A percentile compares a stretch with the other conserved stretches of the same genome.
These are phyloP conservation scores for Polygonum maritimum DNA, from an alignment of 148 eudicot genomes.

Conservation along the genomic window DNA sequence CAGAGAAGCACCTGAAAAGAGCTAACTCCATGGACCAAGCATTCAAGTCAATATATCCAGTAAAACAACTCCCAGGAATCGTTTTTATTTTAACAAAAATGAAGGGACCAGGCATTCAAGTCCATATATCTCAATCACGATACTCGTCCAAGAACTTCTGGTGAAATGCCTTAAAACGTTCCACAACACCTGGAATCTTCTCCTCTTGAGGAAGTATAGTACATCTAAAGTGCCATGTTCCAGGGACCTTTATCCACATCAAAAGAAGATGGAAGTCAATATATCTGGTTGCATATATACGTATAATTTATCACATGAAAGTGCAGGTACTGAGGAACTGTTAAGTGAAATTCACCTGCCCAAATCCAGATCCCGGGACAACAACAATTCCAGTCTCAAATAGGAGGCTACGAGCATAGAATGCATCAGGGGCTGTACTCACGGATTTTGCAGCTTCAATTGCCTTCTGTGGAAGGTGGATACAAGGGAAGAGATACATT, in stretches of 20 bases:
- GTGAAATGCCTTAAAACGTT: constrained; percentile 71
- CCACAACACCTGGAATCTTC: constrained; percentile 72
- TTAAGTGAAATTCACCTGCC: constrained; percentile 47
- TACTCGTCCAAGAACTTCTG: constrained; percentile 69
- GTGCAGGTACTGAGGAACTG: neutral
- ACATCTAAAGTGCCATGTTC: constrained; percentile 94
- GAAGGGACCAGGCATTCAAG: neutral
- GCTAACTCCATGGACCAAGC: too few species aligned
- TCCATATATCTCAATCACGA: constrained; percentile 29
- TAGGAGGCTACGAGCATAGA: constrained; percentile 62
- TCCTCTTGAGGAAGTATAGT: constrained; percentile 95
- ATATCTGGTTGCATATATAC: neutral
- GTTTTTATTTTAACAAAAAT: too few species aligned
- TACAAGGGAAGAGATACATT: constrained; percentile 85
- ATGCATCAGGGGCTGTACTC: constrained; percentile 62
- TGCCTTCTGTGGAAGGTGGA: constrained; percentile 62
- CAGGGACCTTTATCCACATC: constrained; percentile 45
- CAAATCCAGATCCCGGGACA: constrained; percentile 89
- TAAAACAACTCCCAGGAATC: too few species aligned
- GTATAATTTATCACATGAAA: neutral
- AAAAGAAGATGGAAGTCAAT: neutral
- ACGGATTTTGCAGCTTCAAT: constrained; percentile 76
- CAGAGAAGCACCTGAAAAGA: too few species aligned
- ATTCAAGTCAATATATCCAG: too few species aligned
- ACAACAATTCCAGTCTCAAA: constrained; percentile 78